A percentile compares a stretch with the other conserved stretches of the same genome.
phyloP scores from a whole-genome alignment of 2,329 filamentous ascomycete species.

The Helotiales sp. region DNA sequence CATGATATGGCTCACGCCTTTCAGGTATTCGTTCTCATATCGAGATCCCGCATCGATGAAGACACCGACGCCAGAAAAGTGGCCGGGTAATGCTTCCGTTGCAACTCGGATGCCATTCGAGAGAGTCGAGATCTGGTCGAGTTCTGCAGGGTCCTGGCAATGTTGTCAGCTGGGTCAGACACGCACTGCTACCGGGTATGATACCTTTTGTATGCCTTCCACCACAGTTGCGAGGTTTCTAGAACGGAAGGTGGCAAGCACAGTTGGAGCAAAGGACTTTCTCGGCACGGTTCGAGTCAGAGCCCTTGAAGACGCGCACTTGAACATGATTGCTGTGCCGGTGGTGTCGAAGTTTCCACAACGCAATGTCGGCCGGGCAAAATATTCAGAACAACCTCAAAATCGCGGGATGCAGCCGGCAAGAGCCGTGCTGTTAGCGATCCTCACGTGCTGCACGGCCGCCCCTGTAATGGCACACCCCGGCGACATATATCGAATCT shows the following conservation, averaged over 20 bases:
- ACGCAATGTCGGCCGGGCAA: background rate
- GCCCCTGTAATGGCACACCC: too few relatives aligned
- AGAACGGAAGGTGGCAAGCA: constrained; percentile 28
- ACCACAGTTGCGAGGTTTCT: constrained; percentile 34
- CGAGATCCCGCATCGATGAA: constrained; percentile 95
- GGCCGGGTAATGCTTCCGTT: constrained; percentile 89
- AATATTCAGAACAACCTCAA: background rate
- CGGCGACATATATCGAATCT: too few relatives aligned
- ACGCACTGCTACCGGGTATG: background rate
- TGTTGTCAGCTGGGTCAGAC: constrained; percentile 21
- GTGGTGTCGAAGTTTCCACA: background rate
- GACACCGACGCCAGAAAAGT: constrained; percentile 92
- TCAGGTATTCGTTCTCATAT: constrained; percentile 82
- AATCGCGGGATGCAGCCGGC: background rate
- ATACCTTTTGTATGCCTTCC: constrained; percentile 36
- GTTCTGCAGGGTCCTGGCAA: constrained; percentile 74
- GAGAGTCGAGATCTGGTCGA: constrained; percentile 85
- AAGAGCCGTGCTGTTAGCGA: too few relatives aligned
- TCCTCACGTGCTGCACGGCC: too few relatives aligned
- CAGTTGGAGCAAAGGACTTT: constrained; percentile 13
- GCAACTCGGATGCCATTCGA: constrained; percentile 93
- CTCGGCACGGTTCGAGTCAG: constrained; percentile 25
- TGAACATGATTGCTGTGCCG: constrained; percentile 31
- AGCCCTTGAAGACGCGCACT: constrained; percentile 27
- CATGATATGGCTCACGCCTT: constrained; percentile 93